Percentiles rank a stretch among this genome's conserved stretches.
Conservation (phyloP, 306 rosid genomes). For the Spatholobus suberectus region DNA sequence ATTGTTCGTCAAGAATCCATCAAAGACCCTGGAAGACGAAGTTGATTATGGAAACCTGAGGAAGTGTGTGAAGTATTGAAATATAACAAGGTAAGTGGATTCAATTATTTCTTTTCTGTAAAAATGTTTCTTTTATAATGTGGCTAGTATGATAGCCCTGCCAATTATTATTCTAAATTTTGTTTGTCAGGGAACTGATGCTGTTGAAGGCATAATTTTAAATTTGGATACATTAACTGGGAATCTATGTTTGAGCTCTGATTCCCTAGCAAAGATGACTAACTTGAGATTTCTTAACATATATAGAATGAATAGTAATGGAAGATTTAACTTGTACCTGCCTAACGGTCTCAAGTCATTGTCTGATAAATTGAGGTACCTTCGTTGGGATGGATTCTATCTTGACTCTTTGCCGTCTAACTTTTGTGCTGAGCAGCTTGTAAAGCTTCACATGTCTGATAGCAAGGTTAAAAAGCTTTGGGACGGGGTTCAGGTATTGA, state of each 20-base stretch:
- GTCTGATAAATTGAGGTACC: background rate
- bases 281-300: background rate
- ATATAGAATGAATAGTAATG: background rate
- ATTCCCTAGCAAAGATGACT: background rate
- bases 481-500: constrained; percentile 26
- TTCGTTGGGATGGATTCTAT: background rate
- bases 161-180: background rate
- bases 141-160: background rate
- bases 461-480: constrained; percentile 2
- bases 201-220: background rate
- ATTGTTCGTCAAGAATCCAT: background rate
- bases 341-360: background rate
- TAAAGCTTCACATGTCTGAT: background rate
- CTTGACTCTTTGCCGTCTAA: background rate
- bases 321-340: background rate
- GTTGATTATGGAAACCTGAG: background rate
- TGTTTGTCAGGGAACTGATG: background rate
- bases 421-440: constrained; percentile 15
- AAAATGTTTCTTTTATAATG: background rate
- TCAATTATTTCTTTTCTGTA: background rate
- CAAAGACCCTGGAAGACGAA: background rate
- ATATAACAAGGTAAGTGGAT: constrained; percentile 5
- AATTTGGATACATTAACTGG: background rate
- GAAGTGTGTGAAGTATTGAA: constrained; percentile 11
- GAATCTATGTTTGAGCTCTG: background rate